Percentiles rank a stretch among this genome's conserved stretches.
phyloP scores from a whole-genome alignment of 495 filamentous ascomycete species.

The Neurospora intermedia region DNA sequence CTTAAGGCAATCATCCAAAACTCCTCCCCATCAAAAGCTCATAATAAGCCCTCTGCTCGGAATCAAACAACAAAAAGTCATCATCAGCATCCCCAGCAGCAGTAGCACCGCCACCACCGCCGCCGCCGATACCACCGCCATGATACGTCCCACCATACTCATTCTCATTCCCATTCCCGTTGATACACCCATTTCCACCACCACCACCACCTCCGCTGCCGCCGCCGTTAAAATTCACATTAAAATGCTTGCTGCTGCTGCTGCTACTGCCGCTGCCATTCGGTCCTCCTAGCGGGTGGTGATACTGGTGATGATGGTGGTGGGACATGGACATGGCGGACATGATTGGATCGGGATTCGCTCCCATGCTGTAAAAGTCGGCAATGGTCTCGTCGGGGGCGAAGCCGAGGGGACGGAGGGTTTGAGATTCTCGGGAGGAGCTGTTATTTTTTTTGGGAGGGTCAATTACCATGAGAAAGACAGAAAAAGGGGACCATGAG shows the following conservation, averaged over 20 bases:
- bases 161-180: too few relatives aligned
- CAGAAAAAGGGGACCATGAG: too few relatives aligned
- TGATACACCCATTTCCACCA: neutral
- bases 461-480: neutral
- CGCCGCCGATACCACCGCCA: neutral
- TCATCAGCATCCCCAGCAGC: neutral
- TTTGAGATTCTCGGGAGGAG: slow-evolving; percentile 20
- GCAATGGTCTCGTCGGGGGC: slow-evolving; percentile 27
- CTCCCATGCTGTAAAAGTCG: slow-evolving; percentile 28
- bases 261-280: too few relatives aligned
- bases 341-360: slow-evolving; percentile 16
- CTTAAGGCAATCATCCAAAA: neutral
- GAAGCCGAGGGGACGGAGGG: slow-evolving; percentile 25
- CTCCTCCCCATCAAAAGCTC: slow-evolving; percentile 25
- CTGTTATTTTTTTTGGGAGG: slow-evolving; percentile 6
- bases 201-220: neutral
- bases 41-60: slow-evolving; percentile 26
- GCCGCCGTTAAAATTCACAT: neutral
- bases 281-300: too few relatives aligned
- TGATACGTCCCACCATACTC: too few relatives aligned
- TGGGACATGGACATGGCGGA: too few relatives aligned
- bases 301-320: too few relatives aligned
- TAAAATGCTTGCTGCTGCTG: too few relatives aligned
- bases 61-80: slow-evolving; percentile 8
- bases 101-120: neutral